These are phyloP conservation scores for Fonsecaea monophora DNA, from an alignment of 2,329 filamentous ascomycete species.

Conservation along the genomic window DNA sequence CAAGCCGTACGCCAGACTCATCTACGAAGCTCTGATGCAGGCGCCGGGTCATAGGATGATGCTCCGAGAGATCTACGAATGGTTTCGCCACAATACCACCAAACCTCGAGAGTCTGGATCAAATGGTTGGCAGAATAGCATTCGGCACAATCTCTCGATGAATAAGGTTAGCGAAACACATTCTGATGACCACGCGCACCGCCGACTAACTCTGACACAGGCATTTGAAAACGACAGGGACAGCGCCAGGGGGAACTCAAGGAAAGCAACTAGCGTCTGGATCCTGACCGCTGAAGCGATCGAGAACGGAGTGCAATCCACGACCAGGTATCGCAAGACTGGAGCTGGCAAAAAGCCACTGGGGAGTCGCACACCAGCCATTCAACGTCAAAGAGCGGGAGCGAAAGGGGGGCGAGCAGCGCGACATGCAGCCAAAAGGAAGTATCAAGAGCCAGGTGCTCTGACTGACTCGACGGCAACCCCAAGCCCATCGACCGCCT, in stretches of 20 bases:
- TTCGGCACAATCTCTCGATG: slow-evolving; percentile 95
- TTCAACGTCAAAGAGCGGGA: slow-evolving; percentile 51
- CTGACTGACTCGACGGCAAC: slow-evolving; percentile 21
- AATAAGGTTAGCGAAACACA: slow-evolving; percentile 71
- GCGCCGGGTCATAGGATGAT: slow-evolving; percentile 72
- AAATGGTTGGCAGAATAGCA: slow-evolving; percentile 93
- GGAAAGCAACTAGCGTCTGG: slow-evolving; percentile 77
- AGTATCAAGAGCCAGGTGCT: slow-evolving; percentile 29
- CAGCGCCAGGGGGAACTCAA: slow-evolving; percentile 59
- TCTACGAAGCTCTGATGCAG: slow-evolving; percentile 76
- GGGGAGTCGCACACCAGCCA: slow-evolving; percentile 48
- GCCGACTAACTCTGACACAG: slow-evolving; percentile 37
- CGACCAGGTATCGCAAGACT: slow-evolving; percentile 72
- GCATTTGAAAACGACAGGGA: slow-evolving; percentile 48
- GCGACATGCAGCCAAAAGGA: slow-evolving; percentile 44
- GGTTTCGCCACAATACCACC: slow-evolving; percentile 82
- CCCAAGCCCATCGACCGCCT: slow-evolving; percentile 28
- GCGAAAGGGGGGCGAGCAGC: slow-evolving; percentile 51
- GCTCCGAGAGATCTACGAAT: slow-evolving; percentile 85
- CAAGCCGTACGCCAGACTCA: slow-evolving; percentile 80
- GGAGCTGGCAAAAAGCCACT: slow-evolving; percentile 49
- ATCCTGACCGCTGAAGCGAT: slow-evolving; percentile 74
- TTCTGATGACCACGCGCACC: not conserved
- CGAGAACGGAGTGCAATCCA: slow-evolving; percentile 77
- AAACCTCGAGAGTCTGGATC: slow-evolving; percentile 68